Percentiles rank a stretch among this genome's conserved stretches.
Conservation (phyloP, 805 yeast genomes). For the Starmerella tilneyi region DNA sequence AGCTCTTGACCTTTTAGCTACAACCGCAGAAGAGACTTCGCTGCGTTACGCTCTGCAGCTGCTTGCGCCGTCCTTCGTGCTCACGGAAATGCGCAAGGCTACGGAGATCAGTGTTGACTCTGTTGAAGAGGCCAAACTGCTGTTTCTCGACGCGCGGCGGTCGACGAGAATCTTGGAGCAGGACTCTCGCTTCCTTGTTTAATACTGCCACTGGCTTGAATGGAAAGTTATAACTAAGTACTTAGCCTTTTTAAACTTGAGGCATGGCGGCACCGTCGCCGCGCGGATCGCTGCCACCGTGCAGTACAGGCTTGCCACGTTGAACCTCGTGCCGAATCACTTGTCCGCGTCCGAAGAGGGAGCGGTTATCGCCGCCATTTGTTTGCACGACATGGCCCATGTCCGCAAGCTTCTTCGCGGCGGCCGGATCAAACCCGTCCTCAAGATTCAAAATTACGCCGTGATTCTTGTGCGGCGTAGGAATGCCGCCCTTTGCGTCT, state of each 20-base stretch:
- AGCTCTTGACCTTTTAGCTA: conserved; percentile 68
- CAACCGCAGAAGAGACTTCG: conserved; percentile 64
- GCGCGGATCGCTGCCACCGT: conserved; percentile 69
- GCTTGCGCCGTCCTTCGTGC: conserved; percentile 78
- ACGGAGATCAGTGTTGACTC: conserved; percentile 57
- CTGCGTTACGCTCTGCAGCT: conserved; percentile 87
- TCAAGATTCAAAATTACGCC: conserved; percentile 51
- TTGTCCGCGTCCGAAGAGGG: conserved; percentile 55
- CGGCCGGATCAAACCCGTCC: conserved; percentile 46
- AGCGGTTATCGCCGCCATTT: conserved; percentile 37
- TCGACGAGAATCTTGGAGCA: conserved; percentile 60
- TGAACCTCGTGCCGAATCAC: conserved; percentile 41
- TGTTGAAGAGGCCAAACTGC: conserved; percentile 67
- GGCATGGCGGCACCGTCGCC: conserved; percentile 79
- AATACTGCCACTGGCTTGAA: too few relatives aligned
- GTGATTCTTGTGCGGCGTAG: conserved; percentile 30
- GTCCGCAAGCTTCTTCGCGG: conserved; percentile 37
- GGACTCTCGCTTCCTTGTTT: conserved; percentile 10
- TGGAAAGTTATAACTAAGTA: too few relatives aligned
- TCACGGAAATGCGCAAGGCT: conserved; percentile 65
- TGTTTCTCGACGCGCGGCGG: conserved; percentile 80
- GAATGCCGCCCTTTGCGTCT: conserved; percentile 50
- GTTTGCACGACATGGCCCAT: conserved; percentile 51
- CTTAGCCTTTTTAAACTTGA: conserved; percentile 11
- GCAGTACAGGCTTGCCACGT: conserved; percentile 40